Conservation (phyloP, 148 eudicot genomes). For the Limonium bicolor region DNA sequence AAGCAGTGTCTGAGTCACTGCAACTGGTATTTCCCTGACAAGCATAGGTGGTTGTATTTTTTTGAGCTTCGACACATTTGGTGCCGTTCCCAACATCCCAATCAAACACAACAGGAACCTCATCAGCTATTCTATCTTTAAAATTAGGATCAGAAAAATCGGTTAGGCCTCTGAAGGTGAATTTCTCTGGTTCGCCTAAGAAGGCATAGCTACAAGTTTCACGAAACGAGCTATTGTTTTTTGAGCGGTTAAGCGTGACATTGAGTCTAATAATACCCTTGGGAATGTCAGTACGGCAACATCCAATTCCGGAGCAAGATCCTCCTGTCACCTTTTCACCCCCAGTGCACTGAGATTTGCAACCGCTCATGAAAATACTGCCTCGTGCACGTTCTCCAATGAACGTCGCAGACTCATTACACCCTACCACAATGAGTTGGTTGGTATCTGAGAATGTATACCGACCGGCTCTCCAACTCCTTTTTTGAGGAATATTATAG, state of each 20-base stretch:
- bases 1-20: slow-evolving; percentile 9
- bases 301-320: slow-evolving; percentile 10
- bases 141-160: slow-evolving; percentile 3
- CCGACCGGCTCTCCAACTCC: not conserved
- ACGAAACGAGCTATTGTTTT: not conserved
- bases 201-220: slow-evolving; percentile 10
- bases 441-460: slow-evolving; percentile 10
- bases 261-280: not conserved
- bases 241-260: not conserved
- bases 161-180: slow-evolving; percentile 5
- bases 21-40: slow-evolving; percentile 27
- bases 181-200: slow-evolving; percentile 6
- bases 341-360: slow-evolving; percentile 7
- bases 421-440: slow-evolving; percentile 7
- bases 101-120: slow-evolving; percentile 9
- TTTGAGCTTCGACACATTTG: slow-evolving; percentile 14
- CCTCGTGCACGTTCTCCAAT: not conserved
- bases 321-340: slow-evolving; percentile 3
- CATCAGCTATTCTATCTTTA: not conserved
- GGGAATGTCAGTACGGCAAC: slow-evolving; percentile 8
- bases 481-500: not conserved
- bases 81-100: slow-evolving; percentile 9
- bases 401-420: slow-evolving; percentile 2
- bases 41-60: slow-evolving; percentile 9
- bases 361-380: slow-evolving; percentile 2